These are phyloP conservation scores for Dichotomopilus funicola DNA, from an alignment of 2,329 filamentous ascomycete genomes.

Conservation along the genomic window DNA sequence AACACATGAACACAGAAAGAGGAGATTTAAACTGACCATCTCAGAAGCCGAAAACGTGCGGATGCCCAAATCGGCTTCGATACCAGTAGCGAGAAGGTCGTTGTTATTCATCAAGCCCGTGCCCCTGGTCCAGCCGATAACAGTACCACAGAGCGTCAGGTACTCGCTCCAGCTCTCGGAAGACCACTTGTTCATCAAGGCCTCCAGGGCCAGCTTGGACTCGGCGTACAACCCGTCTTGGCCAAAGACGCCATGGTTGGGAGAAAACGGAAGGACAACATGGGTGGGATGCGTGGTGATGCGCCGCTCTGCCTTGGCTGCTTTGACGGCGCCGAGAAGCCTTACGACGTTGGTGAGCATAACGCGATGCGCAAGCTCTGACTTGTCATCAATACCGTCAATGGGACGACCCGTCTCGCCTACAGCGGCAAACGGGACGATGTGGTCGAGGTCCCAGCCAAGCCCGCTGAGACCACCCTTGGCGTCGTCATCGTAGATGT, in stretches of 20 bases:
- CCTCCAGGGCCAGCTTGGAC: conserved; percentile 94
- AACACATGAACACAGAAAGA: not conserved
- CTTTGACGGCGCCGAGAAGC: conserved; percentile 83
- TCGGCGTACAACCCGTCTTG: conserved; percentile 97
- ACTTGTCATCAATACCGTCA: conserved; percentile 92
- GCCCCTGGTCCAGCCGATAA: conserved; percentile 98
- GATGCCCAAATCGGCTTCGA: conserved; percentile 83
- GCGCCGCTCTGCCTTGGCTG: conserved; percentile 77
- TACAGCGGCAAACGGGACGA: conserved; percentile 95
- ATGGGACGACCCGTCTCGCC: conserved; percentile 97
- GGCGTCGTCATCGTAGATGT: conserved; percentile 94
- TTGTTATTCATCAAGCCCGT: conserved; percentile 97
- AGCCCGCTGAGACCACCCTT: conserved; percentile 48
- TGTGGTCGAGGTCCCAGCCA: conserved; percentile 95
- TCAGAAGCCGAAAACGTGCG: conserved; percentile 98
- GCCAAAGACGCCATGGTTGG: conserved; percentile 97
- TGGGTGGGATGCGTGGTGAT: conserved; percentile 95
- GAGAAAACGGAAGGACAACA: conserved; percentile 90
- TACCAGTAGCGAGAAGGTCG: conserved; percentile 93
- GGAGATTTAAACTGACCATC: conserved; percentile 53
- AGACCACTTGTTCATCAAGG: conserved; percentile 96
- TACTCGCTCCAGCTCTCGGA: conserved; percentile 97
- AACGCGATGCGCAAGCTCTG: conserved; percentile 94
- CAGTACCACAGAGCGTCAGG: conserved; percentile 94
- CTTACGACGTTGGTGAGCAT: conserved; percentile 97